Conservation (phyloP, 2,329 filamentous ascomycete genomes). For the Fusarium fujikuroi region DNA sequence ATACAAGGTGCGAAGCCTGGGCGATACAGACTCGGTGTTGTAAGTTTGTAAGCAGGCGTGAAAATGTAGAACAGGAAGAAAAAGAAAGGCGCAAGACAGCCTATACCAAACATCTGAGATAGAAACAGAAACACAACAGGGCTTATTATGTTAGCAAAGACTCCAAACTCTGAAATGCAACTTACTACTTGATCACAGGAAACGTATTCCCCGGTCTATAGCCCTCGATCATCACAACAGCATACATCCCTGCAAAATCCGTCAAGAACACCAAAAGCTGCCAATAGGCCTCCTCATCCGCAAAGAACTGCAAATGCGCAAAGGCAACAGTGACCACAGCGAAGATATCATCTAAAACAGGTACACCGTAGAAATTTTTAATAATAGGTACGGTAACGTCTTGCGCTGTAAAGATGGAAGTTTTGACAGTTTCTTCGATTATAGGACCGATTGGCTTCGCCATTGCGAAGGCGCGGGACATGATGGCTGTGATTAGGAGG, state of each 20-base stretch:
- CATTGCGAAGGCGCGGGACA: conserved; percentile 37
- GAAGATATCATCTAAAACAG: conserved; percentile 36
- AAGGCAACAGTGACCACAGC: conserved; percentile 35
- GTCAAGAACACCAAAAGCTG: conserved; percentile 45
- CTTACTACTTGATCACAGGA: conserved; percentile 41
- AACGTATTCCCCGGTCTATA: conserved; percentile 28
- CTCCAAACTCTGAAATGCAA: not conserved
- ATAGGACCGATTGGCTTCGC: conserved; percentile 26
- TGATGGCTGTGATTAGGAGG: conserved; percentile 31
- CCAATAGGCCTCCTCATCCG: conserved; percentile 39
- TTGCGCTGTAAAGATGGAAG: not conserved
- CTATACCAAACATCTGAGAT: conserved; percentile 38
- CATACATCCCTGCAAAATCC: conserved; percentile 44
- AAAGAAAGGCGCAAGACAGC: conserved; percentile 36
- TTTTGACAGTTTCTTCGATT: conserved; percentile 14
- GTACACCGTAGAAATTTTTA: conserved; percentile 36
- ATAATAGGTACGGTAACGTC: conserved; percentile 21
- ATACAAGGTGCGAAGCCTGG: conserved; percentile 17
- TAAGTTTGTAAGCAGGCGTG: conserved; percentile 29
- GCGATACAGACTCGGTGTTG: conserved; percentile 2
- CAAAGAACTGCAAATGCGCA: conserved; percentile 40
- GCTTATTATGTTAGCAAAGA: conserved; percentile 3
- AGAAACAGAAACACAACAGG: conserved; percentile 34
- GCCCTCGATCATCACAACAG: conserved; percentile 42
- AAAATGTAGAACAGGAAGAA: conserved; percentile 41